Percentiles rank a stretch among this genome's conserved stretches.
Conservation (phyloP, 2,329 filamentous ascomycete species). For the Curvularia eragrostidis region DNA sequence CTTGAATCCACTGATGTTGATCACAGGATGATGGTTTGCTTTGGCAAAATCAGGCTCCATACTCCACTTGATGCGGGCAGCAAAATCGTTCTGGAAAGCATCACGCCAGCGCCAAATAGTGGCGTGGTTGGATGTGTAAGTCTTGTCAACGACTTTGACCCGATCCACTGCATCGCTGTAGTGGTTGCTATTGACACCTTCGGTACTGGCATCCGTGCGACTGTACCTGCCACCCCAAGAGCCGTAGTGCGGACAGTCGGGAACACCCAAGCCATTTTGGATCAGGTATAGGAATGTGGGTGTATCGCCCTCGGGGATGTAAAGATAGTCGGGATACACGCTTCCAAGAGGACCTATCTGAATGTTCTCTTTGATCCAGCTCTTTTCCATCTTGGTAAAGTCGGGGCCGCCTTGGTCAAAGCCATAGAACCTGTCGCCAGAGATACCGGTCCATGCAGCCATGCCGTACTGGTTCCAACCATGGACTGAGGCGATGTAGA, state of each 20-base stretch:
- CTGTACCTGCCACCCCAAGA: slow-evolving; percentile 60
- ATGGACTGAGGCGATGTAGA: slow-evolving; percentile 64
- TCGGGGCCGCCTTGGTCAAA: slow-evolving; percentile 60
- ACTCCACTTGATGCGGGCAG: slow-evolving; percentile 58
- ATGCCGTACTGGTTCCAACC: slow-evolving; percentile 63
- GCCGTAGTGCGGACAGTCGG: slow-evolving; percentile 57
- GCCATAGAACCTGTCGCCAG: slow-evolving; percentile 56
- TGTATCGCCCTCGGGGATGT: slow-evolving; percentile 62
- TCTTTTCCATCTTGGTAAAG: slow-evolving; percentile 55
- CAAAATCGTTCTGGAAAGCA: slow-evolving; percentile 61
- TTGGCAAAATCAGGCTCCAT: slow-evolving; percentile 44
- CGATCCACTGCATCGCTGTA: slow-evolving; percentile 50
- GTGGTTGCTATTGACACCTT: slow-evolving; percentile 45
- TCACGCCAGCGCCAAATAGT: slow-evolving; percentile 63
- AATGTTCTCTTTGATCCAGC: slow-evolving; percentile 62
- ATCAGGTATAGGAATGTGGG: slow-evolving; percentile 60
- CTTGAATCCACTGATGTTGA: slow-evolving; percentile 52
- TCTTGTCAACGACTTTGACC: slow-evolving; percentile 45
- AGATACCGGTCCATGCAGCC: slow-evolving; percentile 65
- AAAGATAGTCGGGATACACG: slow-evolving; percentile 55
- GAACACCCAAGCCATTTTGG: slow-evolving; percentile 57
- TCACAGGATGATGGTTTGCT: slow-evolving; percentile 58
- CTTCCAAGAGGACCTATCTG: slow-evolving; percentile 58
- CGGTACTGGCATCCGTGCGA: slow-evolving; percentile 43
- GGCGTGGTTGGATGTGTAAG: slow-evolving; percentile 54